phyloP scores from a whole-genome alignment of 2,329 filamentous ascomycete species.

The Cercospora nicotianae region DNA sequence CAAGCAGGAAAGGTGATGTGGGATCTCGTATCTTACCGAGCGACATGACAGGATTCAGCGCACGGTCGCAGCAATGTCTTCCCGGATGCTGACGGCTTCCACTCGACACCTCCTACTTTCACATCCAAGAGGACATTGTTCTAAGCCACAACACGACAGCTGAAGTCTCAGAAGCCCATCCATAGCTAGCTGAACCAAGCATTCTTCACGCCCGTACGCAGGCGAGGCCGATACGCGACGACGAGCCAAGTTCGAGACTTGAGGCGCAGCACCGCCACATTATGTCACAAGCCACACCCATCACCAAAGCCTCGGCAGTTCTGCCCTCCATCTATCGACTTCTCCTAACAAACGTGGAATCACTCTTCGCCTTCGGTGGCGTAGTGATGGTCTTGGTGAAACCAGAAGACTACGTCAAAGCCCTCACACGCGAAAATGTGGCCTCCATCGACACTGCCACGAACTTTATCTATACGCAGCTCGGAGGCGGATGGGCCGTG shows the following conservation, averaged over 20 bases:
- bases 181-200: not conserved
- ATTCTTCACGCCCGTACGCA: not conserved
- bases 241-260: not conserved
- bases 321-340: constrained; percentile 32
- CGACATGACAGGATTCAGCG: not conserved
- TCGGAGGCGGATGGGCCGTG: constrained; percentile 35
- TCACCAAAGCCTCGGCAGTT: constrained; percentile 28
- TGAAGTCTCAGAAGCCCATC: not conserved
- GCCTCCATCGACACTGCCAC: constrained; percentile 27
- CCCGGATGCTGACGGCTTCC: constrained; percentile 3
- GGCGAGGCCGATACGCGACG: not conserved
- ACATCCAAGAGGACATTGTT: not conserved
- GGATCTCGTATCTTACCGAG: not conserved
- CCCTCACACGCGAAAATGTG: constrained; percentile 28
- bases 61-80: not conserved
- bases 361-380: constrained; percentile 33
- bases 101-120: not conserved
- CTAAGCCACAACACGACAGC: not conserved
- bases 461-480: constrained; percentile 34
- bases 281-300: not conserved
- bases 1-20: not conserved
- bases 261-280: not conserved
- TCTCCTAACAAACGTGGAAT: constrained; percentile 33
- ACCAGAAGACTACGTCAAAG: constrained; percentile 27
- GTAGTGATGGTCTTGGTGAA: constrained; percentile 27